Evolutionary conservation across 129 eudicot species (phyloP).

Genomic region (Lactuca sativa): DNA sequence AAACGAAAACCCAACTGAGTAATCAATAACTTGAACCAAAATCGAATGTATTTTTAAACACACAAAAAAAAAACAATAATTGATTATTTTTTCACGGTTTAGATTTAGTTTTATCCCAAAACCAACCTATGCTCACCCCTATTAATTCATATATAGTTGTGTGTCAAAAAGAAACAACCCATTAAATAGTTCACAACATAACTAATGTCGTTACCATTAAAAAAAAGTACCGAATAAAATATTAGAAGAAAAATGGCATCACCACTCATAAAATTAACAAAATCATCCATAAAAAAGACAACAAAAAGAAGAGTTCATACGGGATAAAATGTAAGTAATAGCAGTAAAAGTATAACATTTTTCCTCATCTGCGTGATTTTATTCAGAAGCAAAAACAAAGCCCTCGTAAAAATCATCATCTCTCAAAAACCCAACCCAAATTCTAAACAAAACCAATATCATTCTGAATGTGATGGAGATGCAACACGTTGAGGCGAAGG

Average conservation of each 20-base stretch:
- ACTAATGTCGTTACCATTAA: too few relatives aligned
- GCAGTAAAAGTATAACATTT: slow-evolving; percentile 19
- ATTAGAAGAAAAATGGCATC: slow-evolving; percentile 8
- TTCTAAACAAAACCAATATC: slow-evolving; percentile 28
- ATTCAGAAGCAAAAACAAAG: slow-evolving; percentile 39
- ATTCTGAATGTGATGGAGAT: slow-evolving; percentile 44
- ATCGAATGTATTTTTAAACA: too few relatives aligned
- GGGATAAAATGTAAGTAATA: slow-evolving; percentile 20
- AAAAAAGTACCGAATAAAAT: not conserved
- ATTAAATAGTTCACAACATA: too few relatives aligned
- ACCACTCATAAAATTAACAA: slow-evolving; percentile 8
- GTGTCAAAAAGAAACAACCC: not conserved
- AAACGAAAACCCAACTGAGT: too few relatives aligned
- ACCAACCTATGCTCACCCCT: too few relatives aligned
- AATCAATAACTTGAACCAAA: too few relatives aligned
- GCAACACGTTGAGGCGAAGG: slow-evolving; percentile 39
- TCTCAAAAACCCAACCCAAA: slow-evolving; percentile 24
- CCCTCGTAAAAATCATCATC: slow-evolving; percentile 16
- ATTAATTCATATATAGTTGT: too few relatives aligned
- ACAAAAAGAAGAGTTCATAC: slow-evolving; percentile 12
- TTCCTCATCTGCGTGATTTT: slow-evolving; percentile 43
- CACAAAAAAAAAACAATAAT: too few relatives aligned
- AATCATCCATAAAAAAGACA: slow-evolving; percentile 24
- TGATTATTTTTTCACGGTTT: too few relatives aligned
- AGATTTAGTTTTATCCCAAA: too few relatives aligned